Percentiles rank a stretch among this genome's conserved stretches.
phyloP scores from a whole-genome alignment of 2,329 filamentous ascomycete genomes.

The Chrysoporthe puriensis region DNA sequence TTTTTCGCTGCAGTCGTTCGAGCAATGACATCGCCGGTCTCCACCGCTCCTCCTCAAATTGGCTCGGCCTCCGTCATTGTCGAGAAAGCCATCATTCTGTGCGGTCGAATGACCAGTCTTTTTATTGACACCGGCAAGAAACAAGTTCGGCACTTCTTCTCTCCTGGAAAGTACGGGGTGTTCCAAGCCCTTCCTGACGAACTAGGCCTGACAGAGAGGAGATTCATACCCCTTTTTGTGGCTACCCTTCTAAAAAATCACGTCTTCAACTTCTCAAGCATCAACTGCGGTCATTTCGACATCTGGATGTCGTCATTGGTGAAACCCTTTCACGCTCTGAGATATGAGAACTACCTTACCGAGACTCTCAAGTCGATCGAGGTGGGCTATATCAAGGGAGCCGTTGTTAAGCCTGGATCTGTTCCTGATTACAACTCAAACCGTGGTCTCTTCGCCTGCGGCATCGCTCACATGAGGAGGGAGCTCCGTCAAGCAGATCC shows the following conservation, averaged over 20 bases:
- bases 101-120: conserved; percentile 49
- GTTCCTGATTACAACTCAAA: conserved; percentile 54
- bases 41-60: not conserved
- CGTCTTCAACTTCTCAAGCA: conserved; percentile 51
- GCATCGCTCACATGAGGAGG: conserved; percentile 55
- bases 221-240: conserved; percentile 55
- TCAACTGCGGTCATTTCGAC: conserved; percentile 50
- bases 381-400: conserved; percentile 48
- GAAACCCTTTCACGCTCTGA: conserved; percentile 51
- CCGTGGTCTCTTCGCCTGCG: conserved; percentile 53
- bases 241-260: conserved; percentile 51
- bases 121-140: conserved; percentile 48
- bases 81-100: conserved; percentile 49
- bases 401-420: conserved; percentile 41
- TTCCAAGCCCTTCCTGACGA: conserved; percentile 49
- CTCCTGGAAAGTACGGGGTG: conserved; percentile 51
- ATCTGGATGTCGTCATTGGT: conserved; percentile 58
- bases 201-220: conserved; percentile 47
- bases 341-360: conserved; percentile 55
- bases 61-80: conserved; percentile 5
- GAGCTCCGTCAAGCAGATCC: conserved; percentile 46
- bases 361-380: conserved; percentile 48
- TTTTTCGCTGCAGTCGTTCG: conserved; percentile 22
- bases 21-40: conserved; percentile 10
- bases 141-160: conserved; percentile 51